phyloP scores from a whole-genome alignment of 805 yeast species.

The Teunomyces gatunensis region DNA sequence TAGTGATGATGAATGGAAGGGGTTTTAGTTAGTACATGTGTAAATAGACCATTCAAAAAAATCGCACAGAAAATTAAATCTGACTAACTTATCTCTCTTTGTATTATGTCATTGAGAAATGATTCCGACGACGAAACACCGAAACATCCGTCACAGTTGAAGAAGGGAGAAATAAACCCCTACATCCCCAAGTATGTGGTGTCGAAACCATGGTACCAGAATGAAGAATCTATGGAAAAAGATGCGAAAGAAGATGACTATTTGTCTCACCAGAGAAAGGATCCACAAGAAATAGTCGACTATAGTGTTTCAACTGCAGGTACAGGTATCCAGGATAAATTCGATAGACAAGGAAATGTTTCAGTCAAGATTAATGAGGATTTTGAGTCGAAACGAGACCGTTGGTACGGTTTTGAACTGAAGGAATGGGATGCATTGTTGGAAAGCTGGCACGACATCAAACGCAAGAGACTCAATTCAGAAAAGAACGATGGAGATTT shows the following conservation, averaged over 20 bases:
- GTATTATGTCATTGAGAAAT: background rate
- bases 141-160: conserved; percentile 4
- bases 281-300: conserved; percentile 37
- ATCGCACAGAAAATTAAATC: background rate
- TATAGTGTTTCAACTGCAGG: conserved; percentile 57
- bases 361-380: conserved; percentile 30
- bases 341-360: conserved; percentile 13
- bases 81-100: background rate
- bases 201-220: conserved; percentile 39
- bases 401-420: conserved; percentile 78
- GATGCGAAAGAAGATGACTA: conserved; percentile 33
- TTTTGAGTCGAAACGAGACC: conserved; percentile 72
- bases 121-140: background rate
- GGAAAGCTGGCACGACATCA: conserved; percentile 39
- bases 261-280: conserved; percentile 56
- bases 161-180: conserved; percentile 19
- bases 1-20: conserved; percentile 32
- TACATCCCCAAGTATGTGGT: conserved; percentile 41
- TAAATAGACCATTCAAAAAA: background rate
- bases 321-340: conserved; percentile 52
- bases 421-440: conserved; percentile 57
- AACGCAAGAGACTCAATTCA: conserved; percentile 4
- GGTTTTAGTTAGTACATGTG: conserved; percentile 19
- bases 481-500: conserved; percentile 11
- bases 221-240: conserved; percentile 5